A percentile compares a stretch with the other conserved stretches of the same genome.
Conservation (phyloP, 306 rosid species). For the Sesbania bispinosa region DNA sequence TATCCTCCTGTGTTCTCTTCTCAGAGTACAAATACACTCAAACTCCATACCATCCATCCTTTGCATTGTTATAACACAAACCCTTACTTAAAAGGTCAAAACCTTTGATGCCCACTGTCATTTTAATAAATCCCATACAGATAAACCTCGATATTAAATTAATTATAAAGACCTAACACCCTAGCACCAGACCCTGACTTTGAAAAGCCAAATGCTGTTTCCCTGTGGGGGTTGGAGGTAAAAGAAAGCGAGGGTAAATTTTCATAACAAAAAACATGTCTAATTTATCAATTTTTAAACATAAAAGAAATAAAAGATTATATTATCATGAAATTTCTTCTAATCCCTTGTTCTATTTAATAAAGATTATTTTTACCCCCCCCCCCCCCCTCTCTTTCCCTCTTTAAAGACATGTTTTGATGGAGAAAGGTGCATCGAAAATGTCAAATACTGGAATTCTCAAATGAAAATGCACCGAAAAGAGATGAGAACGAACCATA, state of each 20-base stretch:
- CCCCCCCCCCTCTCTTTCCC: too few relatives aligned
- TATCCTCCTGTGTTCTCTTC: not conserved
- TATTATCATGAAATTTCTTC: too few relatives aligned
- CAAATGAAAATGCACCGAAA: not conserved
- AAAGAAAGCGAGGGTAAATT: too few relatives aligned
- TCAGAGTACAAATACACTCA: not conserved
- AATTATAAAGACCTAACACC: not conserved
- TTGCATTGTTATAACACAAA: not conserved
- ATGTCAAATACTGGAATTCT: not conserved
- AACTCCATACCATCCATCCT: not conserved
- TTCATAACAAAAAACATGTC: too few relatives aligned
- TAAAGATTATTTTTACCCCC: too few relatives aligned
- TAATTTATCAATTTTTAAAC: too few relatives aligned
- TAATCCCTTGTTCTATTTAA: too few relatives aligned
- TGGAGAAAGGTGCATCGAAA: not conserved
- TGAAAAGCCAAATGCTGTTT: not conserved
- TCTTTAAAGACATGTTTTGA: not conserved
- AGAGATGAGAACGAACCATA: conserved; percentile 44
- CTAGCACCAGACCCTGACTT: not conserved
- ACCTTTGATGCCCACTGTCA: not conserved
- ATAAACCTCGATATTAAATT: not conserved
- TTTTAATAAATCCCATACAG: not conserved
- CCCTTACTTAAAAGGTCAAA: not conserved
- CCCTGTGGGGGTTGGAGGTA: too few relatives aligned
- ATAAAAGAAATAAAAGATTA: too few relatives aligned